Evolutionary conservation across 208 protist species (phyloP), one percentile per base, ranked within the genome.

Genomic region (Herpetomonas tarakana): DNA sequence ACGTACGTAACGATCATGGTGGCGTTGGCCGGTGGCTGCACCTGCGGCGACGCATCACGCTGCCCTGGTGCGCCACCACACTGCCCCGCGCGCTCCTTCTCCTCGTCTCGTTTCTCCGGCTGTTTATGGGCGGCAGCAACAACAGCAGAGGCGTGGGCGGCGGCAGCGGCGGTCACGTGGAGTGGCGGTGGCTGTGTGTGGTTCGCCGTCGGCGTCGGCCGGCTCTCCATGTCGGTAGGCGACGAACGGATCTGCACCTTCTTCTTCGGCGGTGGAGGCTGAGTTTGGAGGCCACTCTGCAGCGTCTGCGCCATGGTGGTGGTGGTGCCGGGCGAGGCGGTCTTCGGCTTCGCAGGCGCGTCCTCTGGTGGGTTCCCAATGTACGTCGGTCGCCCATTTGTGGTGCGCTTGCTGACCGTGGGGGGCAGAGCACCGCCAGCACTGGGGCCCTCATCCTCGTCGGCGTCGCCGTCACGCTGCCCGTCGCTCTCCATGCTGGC

Each of bases 11-110:
- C 44, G n/a, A 66, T 58, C 16, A 30, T 31, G 12, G 14, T 22
- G 14, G 52, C 31, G 54, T 61, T 61, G 21, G 52, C 31, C 2
- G 62, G 62, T 1, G 62, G 62, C 3, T 58, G 54, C 39, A 68
- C 30, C 29, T 51, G 58, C 22, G 62, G 62, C 21, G 62, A 68
- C 7, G 54, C 28, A 6, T 24, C 62, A 4, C 62, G 61, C 12
- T 30, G 11, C 14, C 11, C 18, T 11, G 38, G 14, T 11, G 38
- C 38, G 38, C 38, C 14, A 45, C 14, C 38, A 45, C 18, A 18
- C 38, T n/a, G 38, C 38, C 18, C 12, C n/a, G 46, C 46, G 21
- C 7, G 52, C 52, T 24, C 26, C 28, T 26, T 22, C 52, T 57
- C n/a, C 18, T 57, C 52, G 7, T 7, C 28, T 7, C 12, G 7